Evolutionary conservation across 2,329 filamentous ascomycete genomes (phyloP).

Genomic region (Botrytis hyacinthi): DNA sequence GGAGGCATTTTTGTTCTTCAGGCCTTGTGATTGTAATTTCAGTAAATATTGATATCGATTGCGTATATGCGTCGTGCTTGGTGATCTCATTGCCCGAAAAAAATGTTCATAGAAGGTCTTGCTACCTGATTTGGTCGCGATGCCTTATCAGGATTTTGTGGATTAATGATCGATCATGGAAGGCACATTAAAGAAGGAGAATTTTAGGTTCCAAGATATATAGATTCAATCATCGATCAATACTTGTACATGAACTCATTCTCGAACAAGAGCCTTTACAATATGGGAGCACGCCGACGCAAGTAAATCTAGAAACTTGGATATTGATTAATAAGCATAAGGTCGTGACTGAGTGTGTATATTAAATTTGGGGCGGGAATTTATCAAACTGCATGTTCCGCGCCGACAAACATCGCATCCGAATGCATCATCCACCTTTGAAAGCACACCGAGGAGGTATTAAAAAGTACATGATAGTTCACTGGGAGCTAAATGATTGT

Average conservation of each 20-base stretch:
- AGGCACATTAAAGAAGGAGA: not conserved
- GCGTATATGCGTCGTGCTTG: not conserved
- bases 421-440: not conserved
- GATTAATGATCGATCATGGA: not conserved
- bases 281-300: not conserved
- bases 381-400: not conserved
- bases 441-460: not conserved
- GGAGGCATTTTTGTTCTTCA: conserved; percentile 25
- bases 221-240: not conserved
- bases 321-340: conserved; percentile 7
- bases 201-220: not conserved
- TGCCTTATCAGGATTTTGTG: not conserved
- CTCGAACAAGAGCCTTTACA: not conserved
- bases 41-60: not conserved
- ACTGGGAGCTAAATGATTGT: not conserved
- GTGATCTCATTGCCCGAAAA: not conserved
- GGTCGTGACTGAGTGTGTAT: not conserved
- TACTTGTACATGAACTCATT: not conserved
- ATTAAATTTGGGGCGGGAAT: not conserved
- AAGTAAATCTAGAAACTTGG: not conserved
- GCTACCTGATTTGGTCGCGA: not conserved
- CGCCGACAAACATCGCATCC: not conserved
- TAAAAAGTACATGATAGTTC: not conserved
- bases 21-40: not conserved
- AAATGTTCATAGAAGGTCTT: not conserved